Evolutionary conservation across 306 rosid genomes (phyloP), one percentile per base, ranked within the genome.

Genomic region (Benincasa hispida): DNA sequence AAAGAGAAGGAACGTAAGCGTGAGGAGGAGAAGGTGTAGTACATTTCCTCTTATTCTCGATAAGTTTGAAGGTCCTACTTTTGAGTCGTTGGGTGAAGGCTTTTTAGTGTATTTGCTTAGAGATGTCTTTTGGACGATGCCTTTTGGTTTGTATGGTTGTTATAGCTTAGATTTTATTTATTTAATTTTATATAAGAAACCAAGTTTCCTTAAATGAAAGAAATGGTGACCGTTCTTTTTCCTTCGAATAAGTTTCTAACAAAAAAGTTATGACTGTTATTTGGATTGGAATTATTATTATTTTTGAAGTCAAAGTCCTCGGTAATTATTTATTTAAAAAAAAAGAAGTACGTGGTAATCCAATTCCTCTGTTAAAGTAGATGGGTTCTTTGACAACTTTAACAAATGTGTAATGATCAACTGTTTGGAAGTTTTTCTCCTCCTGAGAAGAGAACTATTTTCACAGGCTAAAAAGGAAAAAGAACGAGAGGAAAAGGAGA

Each of bases 1-100:
- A 92, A 86, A 86, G 99, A 95, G 85, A 95, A 87, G 82, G 99
- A 92, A 80, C 93, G 99, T 51, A 95, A 90, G 84, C 96, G 99
- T 48, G 99, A 95, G 79, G 99, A 90, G 83, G 99, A 95, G 78
- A 92, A 90, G 91, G 99, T 92, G 80, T 80, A 25, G 24, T 67
- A 30, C 42, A 77, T 74, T 42, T 12, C 45, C 45, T n/a, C 51
- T 27, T 45, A 25, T 75, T 42, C 74, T 73, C 77, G 76, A 60
- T 45, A 39, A 76, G 32, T n/a, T 47, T 32, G 73, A 28, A 22
- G 47, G 14, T 45, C 19, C 32, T 30, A 74, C 58, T 47, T 47
- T 70, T 15, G 58, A 25, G 61, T 72, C 0, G 22, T 72, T 47
- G 19, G 15, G 45, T 72, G 28, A 72, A 50, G 61, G 34, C 10